Conservation (phyloP, 1,284 basidiomycete genomes). For the Apiotrichum montevideense region DNA sequence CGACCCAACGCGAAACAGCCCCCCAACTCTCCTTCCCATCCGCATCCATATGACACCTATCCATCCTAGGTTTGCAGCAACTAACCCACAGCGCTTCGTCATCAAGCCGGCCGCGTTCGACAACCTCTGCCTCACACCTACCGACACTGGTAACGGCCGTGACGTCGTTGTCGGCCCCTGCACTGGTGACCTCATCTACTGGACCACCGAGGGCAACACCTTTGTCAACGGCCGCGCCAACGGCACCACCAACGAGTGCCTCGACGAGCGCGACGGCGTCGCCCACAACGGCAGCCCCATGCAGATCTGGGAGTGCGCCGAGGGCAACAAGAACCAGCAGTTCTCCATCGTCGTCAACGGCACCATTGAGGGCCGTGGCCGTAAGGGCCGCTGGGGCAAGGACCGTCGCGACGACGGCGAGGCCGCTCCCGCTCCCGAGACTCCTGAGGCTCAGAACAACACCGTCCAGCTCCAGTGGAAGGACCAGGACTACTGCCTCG, state of each 20-base stretch:
- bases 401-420: neutral
- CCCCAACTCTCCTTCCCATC: no score
- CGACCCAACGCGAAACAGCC: no score
- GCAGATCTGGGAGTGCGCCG: constrained; percentile 37
- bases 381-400: no score
- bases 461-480: constrained; percentile 25
- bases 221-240: constrained; percentile 23
- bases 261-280: constrained; percentile 25
- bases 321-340: constrained; percentile 32
- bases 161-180: constrained; percentile 30
- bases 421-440: neutral
- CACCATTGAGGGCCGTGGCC: neutral
- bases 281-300: constrained; percentile 31
- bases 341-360: constrained; percentile 16
- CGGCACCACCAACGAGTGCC: constrained; percentile 4
- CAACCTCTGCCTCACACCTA: constrained; percentile 32
- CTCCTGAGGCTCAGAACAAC: neutral
- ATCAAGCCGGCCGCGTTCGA: constrained; percentile 30
- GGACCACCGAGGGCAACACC: constrained; percentile 20
- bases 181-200: constrained; percentile 12
- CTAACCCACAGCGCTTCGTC: constrained; percentile 1
- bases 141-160: constrained; percentile 22
- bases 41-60: no score
- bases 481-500: constrained; percentile 29
- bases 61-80: neutral